A percentile compares a stretch with the other conserved stretches of the same genome.
Evolutionary conservation across 208 protist genomes (phyloP).

Genomic region (Naegleria fowleri): DNA sequence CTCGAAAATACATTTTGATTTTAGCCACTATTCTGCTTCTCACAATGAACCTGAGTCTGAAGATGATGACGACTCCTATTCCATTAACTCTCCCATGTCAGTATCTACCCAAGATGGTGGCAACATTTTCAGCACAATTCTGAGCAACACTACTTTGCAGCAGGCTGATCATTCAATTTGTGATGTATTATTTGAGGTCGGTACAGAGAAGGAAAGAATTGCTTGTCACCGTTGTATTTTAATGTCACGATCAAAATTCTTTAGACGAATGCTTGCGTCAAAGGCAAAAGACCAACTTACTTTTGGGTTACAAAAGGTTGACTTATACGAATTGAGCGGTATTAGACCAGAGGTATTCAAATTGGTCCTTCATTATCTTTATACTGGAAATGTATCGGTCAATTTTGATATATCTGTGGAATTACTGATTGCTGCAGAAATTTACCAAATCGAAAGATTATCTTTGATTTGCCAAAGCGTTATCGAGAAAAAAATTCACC

Average conservation of each 20-base stretch:
- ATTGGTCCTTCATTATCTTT: neutral
- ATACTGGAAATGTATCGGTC: neutral
- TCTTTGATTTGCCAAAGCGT: neutral
- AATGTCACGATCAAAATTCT: neutral
- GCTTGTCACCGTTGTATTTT: neutral
- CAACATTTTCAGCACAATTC: neutral
- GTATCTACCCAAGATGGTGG: neutral
- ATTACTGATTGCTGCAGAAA: neutral
- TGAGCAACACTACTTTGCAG: neutral
- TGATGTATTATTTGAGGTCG: neutral
- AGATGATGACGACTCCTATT: neutral
- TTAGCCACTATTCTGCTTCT: neutral
- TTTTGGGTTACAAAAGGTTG: neutral
- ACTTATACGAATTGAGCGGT: neutral
- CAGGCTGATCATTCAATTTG: neutral
- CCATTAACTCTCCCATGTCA: neutral
- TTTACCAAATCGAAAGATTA: constrained; percentile 4
- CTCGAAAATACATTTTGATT: neutral
- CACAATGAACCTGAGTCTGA: neutral
- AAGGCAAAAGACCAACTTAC: neutral
- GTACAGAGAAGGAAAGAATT: neutral
- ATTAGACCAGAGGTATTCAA: neutral
- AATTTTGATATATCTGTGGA: constrained; percentile 13
- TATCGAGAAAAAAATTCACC: constrained; percentile 7
- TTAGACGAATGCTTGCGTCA: neutral